Conservation (phyloP, 805 yeast genomes). For the Suhomyces tanzawaensis region DNA sequence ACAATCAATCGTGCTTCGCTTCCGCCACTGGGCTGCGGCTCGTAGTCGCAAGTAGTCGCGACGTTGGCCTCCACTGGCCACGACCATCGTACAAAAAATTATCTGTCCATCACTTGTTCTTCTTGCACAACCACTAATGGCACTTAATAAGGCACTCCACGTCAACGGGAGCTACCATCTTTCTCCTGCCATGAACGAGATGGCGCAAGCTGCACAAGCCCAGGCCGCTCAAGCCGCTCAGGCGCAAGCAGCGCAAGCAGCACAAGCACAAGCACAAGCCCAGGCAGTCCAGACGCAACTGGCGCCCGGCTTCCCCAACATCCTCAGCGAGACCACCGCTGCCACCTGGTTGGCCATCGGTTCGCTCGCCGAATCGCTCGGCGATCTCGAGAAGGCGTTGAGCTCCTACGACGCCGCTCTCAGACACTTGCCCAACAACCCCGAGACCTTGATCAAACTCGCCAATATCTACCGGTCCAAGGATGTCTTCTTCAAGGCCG, state of each 20-base stretch:
- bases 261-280: slow-evolving; percentile 7
- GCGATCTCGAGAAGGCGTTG: slow-evolving; percentile 86
- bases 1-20: slow-evolving; percentile 5
- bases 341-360: slow-evolving; percentile 91
- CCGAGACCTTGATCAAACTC: slow-evolving; percentile 78
- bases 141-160: slow-evolving; percentile 7
- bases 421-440: slow-evolving; percentile 80
- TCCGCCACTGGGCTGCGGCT: slow-evolving; percentile 6
- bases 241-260: slow-evolving; percentile 5
- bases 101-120: background rate
- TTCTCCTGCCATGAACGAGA: slow-evolving; percentile 9
- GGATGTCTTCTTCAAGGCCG: slow-evolving; percentile 91
- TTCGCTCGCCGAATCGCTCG: slow-evolving; percentile 81
- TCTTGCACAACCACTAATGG: slow-evolving; percentile 4
- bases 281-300: slow-evolving; percentile 1
- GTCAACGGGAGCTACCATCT: slow-evolving; percentile 8
- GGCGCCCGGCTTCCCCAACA: slow-evolving; percentile 11
- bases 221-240: slow-evolving; percentile 1
- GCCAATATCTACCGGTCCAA: slow-evolving; percentile 87
- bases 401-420: slow-evolving; percentile 85
- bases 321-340: slow-evolving; percentile 54
- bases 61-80: slow-evolving; percentile 3
- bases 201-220: slow-evolving; percentile 7
- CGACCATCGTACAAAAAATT: slow-evolving; percentile 1
- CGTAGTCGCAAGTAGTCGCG: slow-evolving; percentile 3